Evolutionary conservation across 768 basidiomycete species (phyloP).

Genomic region (Collybia sp.): DNA sequence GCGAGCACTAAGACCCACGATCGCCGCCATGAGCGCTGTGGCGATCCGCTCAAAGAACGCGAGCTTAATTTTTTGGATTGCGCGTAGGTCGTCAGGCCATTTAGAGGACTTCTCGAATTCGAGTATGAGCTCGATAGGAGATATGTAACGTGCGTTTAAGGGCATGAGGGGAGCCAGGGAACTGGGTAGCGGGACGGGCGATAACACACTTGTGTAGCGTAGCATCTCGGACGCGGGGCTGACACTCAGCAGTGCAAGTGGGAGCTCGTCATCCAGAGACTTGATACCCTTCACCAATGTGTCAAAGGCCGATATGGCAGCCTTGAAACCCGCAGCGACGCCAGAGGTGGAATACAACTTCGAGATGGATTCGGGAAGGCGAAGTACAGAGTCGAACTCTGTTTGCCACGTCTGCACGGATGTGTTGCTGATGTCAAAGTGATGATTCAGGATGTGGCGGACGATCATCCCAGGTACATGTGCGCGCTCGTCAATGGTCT

Average conservation of each 20-base stretch:
- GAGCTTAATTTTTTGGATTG: constrained; percentile 91
- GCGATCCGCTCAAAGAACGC: constrained; percentile 88
- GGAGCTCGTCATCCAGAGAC: constrained; percentile 64
- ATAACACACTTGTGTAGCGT: constrained; percentile 80
- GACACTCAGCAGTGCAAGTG: constrained; percentile 72
- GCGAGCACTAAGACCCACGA: constrained; percentile 45
- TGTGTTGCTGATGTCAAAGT: constrained; percentile 62
- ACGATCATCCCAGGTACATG: constrained; percentile 76
- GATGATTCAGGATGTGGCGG: constrained; percentile 65
- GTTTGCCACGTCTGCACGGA: constrained; percentile 55
- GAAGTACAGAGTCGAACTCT: constrained; percentile 52
- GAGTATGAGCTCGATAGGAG: constrained; percentile 69
- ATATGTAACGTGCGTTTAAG: constrained; percentile 56
- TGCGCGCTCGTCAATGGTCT: constrained; percentile 72
- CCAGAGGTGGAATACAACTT: constrained; percentile 36
- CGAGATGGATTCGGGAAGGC: constrained; percentile 53
- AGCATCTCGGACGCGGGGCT: constrained; percentile 70
- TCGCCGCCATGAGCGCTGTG: constrained; percentile 48
- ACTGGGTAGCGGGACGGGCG: constrained; percentile 66
- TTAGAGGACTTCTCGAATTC: constrained; percentile 90
- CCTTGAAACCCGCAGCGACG: constrained; percentile 57
- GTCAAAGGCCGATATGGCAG: constrained; percentile 77
- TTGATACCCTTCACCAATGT: constrained; percentile 72
- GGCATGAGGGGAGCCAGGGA: constrained; percentile 50
- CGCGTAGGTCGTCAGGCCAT: constrained; percentile 93